Evolutionary conservation across 768 basidiomycete species (phyloP).

Genomic region (Lactifluus rugatus): DNA sequence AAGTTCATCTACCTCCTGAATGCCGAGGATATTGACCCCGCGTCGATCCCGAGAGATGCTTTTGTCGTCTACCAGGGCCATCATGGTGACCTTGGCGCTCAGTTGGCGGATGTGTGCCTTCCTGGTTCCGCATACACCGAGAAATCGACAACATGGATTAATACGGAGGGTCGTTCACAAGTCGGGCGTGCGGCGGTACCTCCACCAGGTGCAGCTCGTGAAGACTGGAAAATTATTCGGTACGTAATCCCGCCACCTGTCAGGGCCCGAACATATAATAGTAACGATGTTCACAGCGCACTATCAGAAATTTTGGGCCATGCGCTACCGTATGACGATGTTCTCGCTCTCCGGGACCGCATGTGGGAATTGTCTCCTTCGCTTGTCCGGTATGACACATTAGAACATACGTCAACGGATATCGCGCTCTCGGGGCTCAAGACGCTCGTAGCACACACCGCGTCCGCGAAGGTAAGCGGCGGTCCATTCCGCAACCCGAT

Average conservation of each 20-base stretch:
- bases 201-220: constrained; percentile 88
- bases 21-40: constrained; percentile 87
- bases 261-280: not conserved
- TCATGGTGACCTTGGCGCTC: constrained; percentile 94
- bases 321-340: constrained; percentile 84
- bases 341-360: constrained; percentile 73
- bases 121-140: constrained; percentile 94
- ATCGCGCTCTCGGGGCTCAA: constrained; percentile 64
- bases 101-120: constrained; percentile 92
- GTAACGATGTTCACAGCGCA: constrained; percentile 42
- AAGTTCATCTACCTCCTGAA: constrained; percentile 97
- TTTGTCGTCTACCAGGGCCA: constrained; percentile 99
- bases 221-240: constrained; percentile 98
- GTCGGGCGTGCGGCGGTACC: constrained; percentile 84
- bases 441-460: constrained; percentile 41
- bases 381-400: constrained; percentile 72
- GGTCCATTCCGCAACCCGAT: constrained; percentile 70
- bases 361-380: constrained; percentile 96
- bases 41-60: constrained; percentile 79
- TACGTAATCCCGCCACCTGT: constrained; percentile 27
- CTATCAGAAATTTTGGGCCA: constrained; percentile 77
- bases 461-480: constrained; percentile 46
- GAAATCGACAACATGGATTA: constrained; percentile 85
- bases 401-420: constrained; percentile 68
- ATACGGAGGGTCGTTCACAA: constrained; percentile 92